phyloP scores from a whole-genome alignment of 2,329 filamentous ascomycete species.

The Chrysosporium queenslandicum region DNA sequence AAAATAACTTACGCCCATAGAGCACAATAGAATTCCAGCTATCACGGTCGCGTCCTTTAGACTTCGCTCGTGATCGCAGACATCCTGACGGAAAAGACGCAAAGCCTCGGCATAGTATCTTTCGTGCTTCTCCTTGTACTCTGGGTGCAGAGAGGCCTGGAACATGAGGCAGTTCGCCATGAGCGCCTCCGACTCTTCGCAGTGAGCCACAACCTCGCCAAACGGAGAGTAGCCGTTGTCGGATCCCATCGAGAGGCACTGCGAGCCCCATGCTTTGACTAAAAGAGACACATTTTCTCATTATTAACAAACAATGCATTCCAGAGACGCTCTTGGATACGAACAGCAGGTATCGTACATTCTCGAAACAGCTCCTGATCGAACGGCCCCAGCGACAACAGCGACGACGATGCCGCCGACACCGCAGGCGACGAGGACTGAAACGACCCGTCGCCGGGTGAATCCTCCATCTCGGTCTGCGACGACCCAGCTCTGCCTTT shows the following conservation, averaged over 20 bases:
- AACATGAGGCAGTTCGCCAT: constrained; percentile 16
- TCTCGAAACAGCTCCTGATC: constrained; percentile 14
- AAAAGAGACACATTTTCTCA: neutral
- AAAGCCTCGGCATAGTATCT: constrained; percentile 12
- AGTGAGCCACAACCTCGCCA: constrained; percentile 8
- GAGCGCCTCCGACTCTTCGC: constrained; percentile 13
- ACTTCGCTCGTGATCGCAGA: constrained; percentile 6
- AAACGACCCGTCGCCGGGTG: neutral
- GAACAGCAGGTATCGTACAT: constrained; percentile 7
- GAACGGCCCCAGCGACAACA: constrained; percentile 8
- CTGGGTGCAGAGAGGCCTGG: constrained; percentile 13
- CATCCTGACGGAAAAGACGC: constrained; percentile 13
- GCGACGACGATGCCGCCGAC: neutral
- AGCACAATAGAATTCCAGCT: constrained; percentile 13
- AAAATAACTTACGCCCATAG: constrained; percentile 10
- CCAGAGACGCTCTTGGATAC: neutral
- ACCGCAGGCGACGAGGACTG: neutral
- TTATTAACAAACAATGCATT: neutral
- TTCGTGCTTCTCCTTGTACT: constrained; percentile 12
- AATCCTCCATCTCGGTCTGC: neutral
- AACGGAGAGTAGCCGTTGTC: constrained; percentile 12
- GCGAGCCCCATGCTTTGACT: constrained; percentile 15
- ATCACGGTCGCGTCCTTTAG: constrained; percentile 14
- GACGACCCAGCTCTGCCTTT: neutral
- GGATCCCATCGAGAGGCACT: constrained; percentile 11